phyloP scores from a whole-genome alignment of 2,329 filamentous ascomycete species.

The Orbilia brochopaga region DNA sequence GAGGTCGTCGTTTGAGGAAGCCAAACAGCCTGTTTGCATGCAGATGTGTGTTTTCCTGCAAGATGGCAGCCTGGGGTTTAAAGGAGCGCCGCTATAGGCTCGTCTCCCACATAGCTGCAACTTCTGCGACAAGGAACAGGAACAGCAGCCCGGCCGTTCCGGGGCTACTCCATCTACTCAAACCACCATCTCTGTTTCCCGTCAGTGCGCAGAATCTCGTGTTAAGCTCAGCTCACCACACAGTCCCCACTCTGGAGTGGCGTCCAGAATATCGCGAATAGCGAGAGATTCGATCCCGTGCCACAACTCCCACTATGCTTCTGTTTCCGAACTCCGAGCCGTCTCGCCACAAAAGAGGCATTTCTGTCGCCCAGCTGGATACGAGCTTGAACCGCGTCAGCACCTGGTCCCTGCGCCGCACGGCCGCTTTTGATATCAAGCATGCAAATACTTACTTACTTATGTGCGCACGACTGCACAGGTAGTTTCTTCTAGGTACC shows the following conservation, averaged over 20 bases:
- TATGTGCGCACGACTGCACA: no score
- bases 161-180: constrained; percentile 31
- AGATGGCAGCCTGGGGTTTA: constrained; percentile 20
- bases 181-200: neutral
- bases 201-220: neutral
- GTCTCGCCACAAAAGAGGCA: neutral
- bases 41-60: no score
- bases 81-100: constrained; percentile 18
- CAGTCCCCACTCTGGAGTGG: neutral
- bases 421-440: no score
- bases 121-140: constrained; percentile 29
- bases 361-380: neutral
- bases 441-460: constrained; percentile 21
- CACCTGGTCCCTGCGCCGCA: no score
- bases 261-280: neutral
- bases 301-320: neutral
- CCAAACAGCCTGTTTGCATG: constrained; percentile 49
- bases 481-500: no score
- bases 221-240: neutral
- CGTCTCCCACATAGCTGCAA: constrained; percentile 34
- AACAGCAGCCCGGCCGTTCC: constrained; percentile 46
- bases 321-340: constrained; percentile 2
- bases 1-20: constrained; percentile 33
- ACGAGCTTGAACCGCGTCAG: neutral
- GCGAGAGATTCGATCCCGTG: neutral